Evolutionary conservation across 495 filamentous ascomycete species (phyloP).

Genomic region (Neurospora sp.): DNA sequence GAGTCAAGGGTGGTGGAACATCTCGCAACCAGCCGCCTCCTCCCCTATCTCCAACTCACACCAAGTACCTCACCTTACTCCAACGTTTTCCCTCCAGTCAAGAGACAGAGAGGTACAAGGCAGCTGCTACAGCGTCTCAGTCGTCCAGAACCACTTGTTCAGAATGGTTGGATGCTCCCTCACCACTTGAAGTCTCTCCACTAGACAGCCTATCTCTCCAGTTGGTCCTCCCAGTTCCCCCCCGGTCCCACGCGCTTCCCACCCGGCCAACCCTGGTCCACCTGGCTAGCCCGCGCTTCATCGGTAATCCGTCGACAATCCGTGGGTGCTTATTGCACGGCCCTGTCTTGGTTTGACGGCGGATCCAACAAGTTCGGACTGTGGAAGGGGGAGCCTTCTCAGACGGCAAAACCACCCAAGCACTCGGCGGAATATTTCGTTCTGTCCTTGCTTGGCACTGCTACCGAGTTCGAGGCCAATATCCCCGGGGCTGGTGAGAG

Average conservation of each 20-base stretch:
- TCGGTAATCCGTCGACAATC: not conserved
- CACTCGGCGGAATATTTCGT: not conserved
- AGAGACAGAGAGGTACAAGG: not conserved
- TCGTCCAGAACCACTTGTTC: not conserved
- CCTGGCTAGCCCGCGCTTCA: not conserved
- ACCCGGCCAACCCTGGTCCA: not conserved
- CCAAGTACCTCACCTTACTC: not conserved
- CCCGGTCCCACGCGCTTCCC: slow-evolving; percentile 2
- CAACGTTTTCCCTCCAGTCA: slow-evolving; percentile 7
- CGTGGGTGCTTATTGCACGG: not conserved
- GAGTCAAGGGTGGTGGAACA: slow-evolving; percentile 4
- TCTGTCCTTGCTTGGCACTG: not conserved
- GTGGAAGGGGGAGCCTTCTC: not conserved
- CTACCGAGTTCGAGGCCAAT: not conserved
- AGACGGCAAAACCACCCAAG: not conserved
- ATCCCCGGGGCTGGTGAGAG: not conserved
- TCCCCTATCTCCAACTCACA: not conserved
- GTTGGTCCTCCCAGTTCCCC: not conserved
- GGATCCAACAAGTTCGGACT: not conserved
- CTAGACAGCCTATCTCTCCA: not conserved
- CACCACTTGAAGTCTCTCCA: not conserved
- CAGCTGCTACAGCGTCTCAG: not conserved
- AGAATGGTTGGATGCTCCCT: not conserved
- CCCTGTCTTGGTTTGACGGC: not conserved
- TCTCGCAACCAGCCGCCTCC: not conserved